These are phyloP conservation scores for Babjeviella inositovora DNA, from an alignment of 805 yeast genomes.

Conservation along the genomic window DNA sequence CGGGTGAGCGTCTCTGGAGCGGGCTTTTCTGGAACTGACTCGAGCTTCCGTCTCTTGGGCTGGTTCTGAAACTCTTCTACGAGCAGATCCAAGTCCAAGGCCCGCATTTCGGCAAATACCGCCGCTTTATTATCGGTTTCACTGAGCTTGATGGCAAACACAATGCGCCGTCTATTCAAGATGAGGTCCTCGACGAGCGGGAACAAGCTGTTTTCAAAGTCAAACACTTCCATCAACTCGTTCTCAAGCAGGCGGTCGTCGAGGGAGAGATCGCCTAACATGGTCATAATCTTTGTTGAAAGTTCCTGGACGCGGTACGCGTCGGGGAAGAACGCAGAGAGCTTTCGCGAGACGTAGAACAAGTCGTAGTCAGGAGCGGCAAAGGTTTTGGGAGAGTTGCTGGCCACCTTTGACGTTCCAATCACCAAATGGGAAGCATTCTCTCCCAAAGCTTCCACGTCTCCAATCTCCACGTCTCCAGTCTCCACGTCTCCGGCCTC, in stretches of 20 bases:
- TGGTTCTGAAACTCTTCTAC: constrained; percentile 7
- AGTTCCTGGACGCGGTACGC: constrained; percentile 19
- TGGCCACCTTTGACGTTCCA: background rate
- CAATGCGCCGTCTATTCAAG: constrained; percentile 31
- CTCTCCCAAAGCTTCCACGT: constrained; percentile 6
- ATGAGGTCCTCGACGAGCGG: constrained; percentile 30
- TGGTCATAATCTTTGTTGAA: constrained; percentile 18
- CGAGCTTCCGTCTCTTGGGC: constrained; percentile 2
- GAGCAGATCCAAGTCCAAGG: constrained; percentile 8
- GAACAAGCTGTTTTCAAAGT: constrained; percentile 30
- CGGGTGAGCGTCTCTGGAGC: constrained; percentile 6
- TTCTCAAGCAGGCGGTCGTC: constrained; percentile 31
- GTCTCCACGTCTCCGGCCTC: constrained; percentile 4
- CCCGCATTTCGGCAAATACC: constrained; percentile 7
- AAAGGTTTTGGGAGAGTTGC: background rate
- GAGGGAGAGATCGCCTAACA: constrained; percentile 18
- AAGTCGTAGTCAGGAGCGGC: constrained; percentile 21
- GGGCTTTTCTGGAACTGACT: constrained; percentile 3
- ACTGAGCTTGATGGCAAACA: constrained; percentile 35
- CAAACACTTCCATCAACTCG: constrained; percentile 33
- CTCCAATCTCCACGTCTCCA: constrained; percentile 8
- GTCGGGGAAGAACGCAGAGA: constrained; percentile 13
- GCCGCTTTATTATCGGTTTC: constrained; percentile 11
- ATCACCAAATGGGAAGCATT: background rate
- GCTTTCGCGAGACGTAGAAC: constrained; percentile 26